Evolutionary conservation across 352 stramenopile genomes (phyloP).

Genomic region (Pythium volutum): DNA sequence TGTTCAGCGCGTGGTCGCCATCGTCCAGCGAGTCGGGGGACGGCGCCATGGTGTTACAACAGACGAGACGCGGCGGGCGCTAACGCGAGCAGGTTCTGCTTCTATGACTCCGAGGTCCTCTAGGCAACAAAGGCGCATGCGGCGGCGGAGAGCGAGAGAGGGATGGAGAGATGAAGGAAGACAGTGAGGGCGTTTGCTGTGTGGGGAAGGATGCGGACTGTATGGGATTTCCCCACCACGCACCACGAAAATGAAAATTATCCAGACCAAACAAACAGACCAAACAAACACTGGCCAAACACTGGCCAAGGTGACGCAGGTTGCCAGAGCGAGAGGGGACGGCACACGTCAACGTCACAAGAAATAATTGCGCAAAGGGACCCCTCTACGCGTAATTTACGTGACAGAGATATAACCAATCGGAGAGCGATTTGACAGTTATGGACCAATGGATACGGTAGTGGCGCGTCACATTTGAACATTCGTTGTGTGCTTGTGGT

Average conservation of each 20-base stretch:
- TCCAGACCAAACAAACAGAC: no score
- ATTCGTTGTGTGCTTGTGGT: conserved; percentile 16
- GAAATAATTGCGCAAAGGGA: background rate
- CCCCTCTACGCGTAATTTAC: conserved; percentile 4
- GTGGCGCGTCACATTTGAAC: conserved; percentile 10
- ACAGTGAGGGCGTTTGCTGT: background rate
- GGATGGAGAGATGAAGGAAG: background rate
- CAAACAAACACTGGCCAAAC: no score
- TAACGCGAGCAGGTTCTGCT: background rate
- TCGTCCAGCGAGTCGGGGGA: conserved; percentile 8
- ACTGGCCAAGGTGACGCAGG: no score
- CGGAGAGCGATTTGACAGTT: background rate
- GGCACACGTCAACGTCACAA: background rate
- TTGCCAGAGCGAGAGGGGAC: conserved; percentile 9
- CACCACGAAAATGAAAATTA: no score
- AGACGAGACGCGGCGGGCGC: background rate
- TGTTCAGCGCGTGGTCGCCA: background rate
- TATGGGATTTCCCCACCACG: background rate
- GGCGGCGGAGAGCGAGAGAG: no score
- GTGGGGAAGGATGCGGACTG: background rate
- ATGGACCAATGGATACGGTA: conserved; percentile 7
- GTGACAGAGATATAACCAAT: conserved; percentile 10
- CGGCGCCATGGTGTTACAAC: conserved; percentile 15
- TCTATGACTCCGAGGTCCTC: background rate
- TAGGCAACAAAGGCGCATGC: background rate